Conservation (phyloP, 2,329 filamentous ascomycete genomes). For the Fusarium sacchari region DNA sequence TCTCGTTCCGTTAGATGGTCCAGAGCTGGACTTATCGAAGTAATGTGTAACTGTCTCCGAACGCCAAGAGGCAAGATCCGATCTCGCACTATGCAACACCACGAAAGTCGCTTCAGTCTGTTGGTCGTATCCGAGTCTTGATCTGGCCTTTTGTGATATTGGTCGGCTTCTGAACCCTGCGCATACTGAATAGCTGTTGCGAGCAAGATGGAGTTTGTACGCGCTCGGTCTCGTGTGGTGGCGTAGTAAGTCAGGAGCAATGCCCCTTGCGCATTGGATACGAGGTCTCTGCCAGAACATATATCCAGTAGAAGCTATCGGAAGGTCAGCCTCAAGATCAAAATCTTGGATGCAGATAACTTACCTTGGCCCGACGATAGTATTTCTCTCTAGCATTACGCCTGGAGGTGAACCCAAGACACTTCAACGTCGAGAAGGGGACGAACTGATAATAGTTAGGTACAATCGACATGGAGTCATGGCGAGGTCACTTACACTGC, state of each 20-base stretch:
- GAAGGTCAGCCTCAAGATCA: neutral
- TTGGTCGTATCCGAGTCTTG: accelerated
- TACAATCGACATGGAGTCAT: no score
- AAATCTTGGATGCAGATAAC: no score
- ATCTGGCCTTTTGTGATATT: neutral
- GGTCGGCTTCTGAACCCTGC: accelerated
- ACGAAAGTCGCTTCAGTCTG: neutral
- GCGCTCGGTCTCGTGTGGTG: neutral
- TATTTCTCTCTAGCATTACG: neutral
- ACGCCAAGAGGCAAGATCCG: neutral
- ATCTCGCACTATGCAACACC: neutral
- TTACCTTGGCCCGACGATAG: neutral
- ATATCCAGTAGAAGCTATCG: neutral
- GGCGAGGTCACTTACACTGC: neutral
- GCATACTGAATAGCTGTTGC: neutral
- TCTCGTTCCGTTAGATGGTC: neutral
- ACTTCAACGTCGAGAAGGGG: neutral
- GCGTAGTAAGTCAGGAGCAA: neutral
- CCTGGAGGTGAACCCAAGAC: neutral
- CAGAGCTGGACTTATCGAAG: neutral
- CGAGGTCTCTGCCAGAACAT: accelerated
- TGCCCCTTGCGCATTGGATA: neutral
- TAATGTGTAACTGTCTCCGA: neutral
- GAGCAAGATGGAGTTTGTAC: neutral
- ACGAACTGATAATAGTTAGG: neutral